Conservation (phyloP, 345 rosid species). For the Turnera subulata region DNA sequence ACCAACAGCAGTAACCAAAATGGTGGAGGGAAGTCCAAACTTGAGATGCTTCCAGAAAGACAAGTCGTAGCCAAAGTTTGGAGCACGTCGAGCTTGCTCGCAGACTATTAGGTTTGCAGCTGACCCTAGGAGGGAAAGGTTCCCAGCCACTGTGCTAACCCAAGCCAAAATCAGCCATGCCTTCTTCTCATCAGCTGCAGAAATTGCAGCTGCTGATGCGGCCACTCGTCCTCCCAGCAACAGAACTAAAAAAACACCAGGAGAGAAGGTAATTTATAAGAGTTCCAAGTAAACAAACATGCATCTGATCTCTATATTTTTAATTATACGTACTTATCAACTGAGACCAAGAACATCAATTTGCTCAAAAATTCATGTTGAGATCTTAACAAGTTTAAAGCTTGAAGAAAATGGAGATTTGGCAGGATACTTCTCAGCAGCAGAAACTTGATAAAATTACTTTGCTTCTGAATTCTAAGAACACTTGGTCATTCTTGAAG, state of each 20-base stretch:
- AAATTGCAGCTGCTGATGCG: constrained; percentile 58
- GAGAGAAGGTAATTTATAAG: no score
- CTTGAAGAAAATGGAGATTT: neutral
- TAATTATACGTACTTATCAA: no score
- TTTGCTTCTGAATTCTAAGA: no score
- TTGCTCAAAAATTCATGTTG: no score
- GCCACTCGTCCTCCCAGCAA: constrained; percentile 72
- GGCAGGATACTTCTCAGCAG: no score
- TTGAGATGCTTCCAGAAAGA: constrained; percentile 71
- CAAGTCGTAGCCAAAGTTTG: constrained; percentile 44
- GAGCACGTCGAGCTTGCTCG: constrained; percentile 69
- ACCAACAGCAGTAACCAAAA: constrained; percentile 64
- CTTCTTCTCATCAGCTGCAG: constrained; percentile 57
- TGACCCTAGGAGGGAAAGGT: constrained; percentile 76
- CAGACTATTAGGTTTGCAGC: constrained; percentile 89
- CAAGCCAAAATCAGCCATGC: constrained; percentile 82
- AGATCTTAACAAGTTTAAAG: no score
- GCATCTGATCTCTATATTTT: no score
- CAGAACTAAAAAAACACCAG: constrained; percentile 37
- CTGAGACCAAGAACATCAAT: no score
- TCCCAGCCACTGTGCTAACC: constrained; percentile 87
- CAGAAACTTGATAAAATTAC: no score
- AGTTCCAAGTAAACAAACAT: no score
- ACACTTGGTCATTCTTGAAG: no score
- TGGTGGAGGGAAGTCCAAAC: constrained; percentile 76